Base-by-base conservation (phyloP, 2,329 filamentous ascomycete genomes). In the Simplicillium aogashimaense region DNA sequence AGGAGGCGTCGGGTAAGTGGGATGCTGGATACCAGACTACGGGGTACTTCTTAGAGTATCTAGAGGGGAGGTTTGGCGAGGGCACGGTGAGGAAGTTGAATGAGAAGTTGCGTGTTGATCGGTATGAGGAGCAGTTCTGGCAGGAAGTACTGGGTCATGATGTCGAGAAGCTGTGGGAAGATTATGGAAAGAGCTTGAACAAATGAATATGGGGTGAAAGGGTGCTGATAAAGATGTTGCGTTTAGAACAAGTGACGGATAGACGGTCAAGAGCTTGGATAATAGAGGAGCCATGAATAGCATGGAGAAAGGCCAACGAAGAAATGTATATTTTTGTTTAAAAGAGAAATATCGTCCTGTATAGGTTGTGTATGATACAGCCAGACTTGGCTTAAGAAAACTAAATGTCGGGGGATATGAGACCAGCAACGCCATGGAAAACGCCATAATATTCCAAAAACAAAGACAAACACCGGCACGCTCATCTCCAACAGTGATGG, bases 21-120 rank as follows among this genome's bases (percentile, higher is more conserved):
- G 87, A 95, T 59, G 75, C 72, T 31, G 89, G 89, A 0, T 97
- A 97, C 61, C 83, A 95, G 65, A 76, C 83, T 49, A 97, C 90
- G 7, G 92, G 81, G 1, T 97, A 86, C 59, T 97, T 97, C 51
- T 63, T 97, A 38, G 81, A 92, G 40, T 95, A 86, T 65, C 64
- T 97, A 36, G 89, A 95, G 63, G 59, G 66, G 29, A 70, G 70
- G 36, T 83, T 75, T 48, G 78, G 78, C 1, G 53, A 58, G 8
- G 78, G 75, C 7, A 76, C 74, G 0, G 69, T 84, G 20, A 65
- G 75, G 41, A 70, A 66, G 42, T 59, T 92, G 37, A 83, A 94
- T 53, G 81, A 79, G 53, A 74, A 71, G 47, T 59, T 94, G 56
- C 68, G 78, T 44, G 63, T 63, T n/a, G 65, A 65, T 32, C 67